Evolutionary conservation across 1,284 basidiomycete species (phyloP).

Genomic region (Ustilago vetiveriae): DNA sequence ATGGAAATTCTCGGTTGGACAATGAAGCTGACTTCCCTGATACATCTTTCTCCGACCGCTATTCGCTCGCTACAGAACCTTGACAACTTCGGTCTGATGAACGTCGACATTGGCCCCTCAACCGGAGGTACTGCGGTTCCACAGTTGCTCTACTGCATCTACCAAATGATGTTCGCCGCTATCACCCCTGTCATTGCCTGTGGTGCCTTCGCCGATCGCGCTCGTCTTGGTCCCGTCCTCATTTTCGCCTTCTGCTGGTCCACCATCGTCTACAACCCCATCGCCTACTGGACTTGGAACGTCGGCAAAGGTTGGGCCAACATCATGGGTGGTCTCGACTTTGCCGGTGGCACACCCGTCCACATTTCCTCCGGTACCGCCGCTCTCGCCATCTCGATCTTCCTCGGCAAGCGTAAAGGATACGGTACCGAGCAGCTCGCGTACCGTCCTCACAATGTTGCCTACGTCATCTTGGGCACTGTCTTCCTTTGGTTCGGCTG

Average conservation of each 20-base stretch:
- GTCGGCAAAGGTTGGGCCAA: constrained; percentile 62
- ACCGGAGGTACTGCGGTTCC: constrained; percentile 71
- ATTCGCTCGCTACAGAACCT: constrained; percentile 70
- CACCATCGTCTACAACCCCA: constrained; percentile 80
- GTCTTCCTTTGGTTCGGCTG: constrained; percentile 69
- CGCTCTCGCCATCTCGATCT: constrained; percentile 65
- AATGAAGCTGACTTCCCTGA: not conserved
- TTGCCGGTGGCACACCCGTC: constrained; percentile 69
- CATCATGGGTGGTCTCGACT: constrained; percentile 68
- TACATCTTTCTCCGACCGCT: no score
- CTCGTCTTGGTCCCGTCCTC: constrained; percentile 83
- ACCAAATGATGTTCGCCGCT: constrained; percentile 85
- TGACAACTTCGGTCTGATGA: constrained; percentile 82
- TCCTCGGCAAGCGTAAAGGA: constrained; percentile 68
- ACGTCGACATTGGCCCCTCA: constrained; percentile 80
- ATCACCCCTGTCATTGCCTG: constrained; percentile 78
- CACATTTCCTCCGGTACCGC: constrained; percentile 68
- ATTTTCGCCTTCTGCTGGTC: constrained; percentile 88
- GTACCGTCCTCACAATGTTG: constrained; percentile 67
- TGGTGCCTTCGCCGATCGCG: constrained; percentile 91
- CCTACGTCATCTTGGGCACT: constrained; percentile 68
- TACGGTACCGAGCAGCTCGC: constrained; percentile 68
- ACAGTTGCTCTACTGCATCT: constrained; percentile 84
- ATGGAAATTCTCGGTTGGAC: no score
- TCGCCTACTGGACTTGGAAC: constrained; percentile 67